Evolutionary conservation across 2,329 filamentous ascomycete species (phyloP).

Genomic region (Aspergillus pseudoterreus): DNA sequence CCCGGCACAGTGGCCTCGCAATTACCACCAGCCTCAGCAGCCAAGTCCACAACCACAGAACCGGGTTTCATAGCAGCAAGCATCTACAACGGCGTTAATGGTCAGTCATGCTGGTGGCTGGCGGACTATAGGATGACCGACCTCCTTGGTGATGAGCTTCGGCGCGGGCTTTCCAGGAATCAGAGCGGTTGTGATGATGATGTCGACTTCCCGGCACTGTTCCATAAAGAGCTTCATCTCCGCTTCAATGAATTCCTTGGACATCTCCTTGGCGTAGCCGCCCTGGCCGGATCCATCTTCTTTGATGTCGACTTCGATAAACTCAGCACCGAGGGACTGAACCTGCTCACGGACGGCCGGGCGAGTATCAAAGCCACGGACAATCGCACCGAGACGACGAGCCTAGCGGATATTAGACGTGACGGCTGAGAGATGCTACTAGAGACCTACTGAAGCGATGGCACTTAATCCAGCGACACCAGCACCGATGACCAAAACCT

Average conservation of each 20-base stretch:
- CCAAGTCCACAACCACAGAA: slow-evolving; percentile 82
- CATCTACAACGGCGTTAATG: slow-evolving; percentile 50
- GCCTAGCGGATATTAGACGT: slow-evolving; percentile 43
- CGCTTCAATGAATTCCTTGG: slow-evolving; percentile 85
- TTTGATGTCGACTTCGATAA: slow-evolving; percentile 78
- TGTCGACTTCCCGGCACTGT: slow-evolving; percentile 83
- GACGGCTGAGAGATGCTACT: neutral
- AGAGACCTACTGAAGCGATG: slow-evolving; percentile 65
- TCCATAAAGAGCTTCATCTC: slow-evolving; percentile 92
- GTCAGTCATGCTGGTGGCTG: no score
- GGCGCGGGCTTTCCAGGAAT: slow-evolving; percentile 82
- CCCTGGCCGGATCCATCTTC: slow-evolving; percentile 82
- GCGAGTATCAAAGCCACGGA: slow-evolving; percentile 86
- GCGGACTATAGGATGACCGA: slow-evolving; percentile 18
- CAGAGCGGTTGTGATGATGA: slow-evolving; percentile 87
- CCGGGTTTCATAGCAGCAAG: slow-evolving; percentile 84
- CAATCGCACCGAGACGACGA: slow-evolving; percentile 80
- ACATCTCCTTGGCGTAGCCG: slow-evolving; percentile 92
- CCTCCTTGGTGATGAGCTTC: slow-evolving; percentile 73
- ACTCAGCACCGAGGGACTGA: slow-evolving; percentile 84
- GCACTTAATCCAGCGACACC: slow-evolving; percentile 86
- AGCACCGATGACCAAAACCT: slow-evolving; percentile 84
- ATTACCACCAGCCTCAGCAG: slow-evolving; percentile 83
- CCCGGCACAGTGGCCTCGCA: slow-evolving; percentile 77
- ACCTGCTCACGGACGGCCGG: slow-evolving; percentile 85